phyloP scores from a whole-genome alignment of 2,329 filamentous ascomycete genomes.

The Rasamsonia emersonii region DNA sequence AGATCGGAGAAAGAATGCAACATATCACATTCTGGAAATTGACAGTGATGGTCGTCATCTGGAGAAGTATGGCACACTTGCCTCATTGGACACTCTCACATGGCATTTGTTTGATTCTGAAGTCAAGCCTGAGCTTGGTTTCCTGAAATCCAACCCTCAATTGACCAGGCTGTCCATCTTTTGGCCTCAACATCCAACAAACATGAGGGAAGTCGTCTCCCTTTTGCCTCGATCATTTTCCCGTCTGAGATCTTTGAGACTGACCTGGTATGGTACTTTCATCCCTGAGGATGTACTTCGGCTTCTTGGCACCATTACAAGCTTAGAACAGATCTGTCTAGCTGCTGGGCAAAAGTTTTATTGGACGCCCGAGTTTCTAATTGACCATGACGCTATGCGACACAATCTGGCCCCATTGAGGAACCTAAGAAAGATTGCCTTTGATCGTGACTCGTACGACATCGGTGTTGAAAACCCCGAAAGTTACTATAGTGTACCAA shows the following conservation, averaged over 20 bases:
- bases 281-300: background rate
- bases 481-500: conserved; percentile 1
- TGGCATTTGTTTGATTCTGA: conserved; percentile 2
- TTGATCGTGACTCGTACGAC: conserved; percentile 6
- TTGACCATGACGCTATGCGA: conserved; percentile 5
- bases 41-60: conserved; percentile 1
- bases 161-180: conserved; percentile 4
- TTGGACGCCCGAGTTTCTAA: conserved; percentile 5
- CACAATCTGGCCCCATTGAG: background rate
- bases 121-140: conserved; percentile 1
- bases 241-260: conserved; percentile 2
- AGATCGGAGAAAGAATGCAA: background rate
- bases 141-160: conserved; percentile 5
- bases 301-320: conserved; percentile 2
- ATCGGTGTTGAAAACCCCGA: conserved; percentile 1
- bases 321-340: conserved; percentile 6
- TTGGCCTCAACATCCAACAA: background rate
- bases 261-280: background rate
- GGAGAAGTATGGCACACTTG: conserved; percentile 1
- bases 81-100: conserved; percentile 2
- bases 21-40: background rate
- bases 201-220: background rate
- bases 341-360: background rate
- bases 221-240: conserved; percentile 4
- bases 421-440: conserved; percentile 4